Conservation (phyloP, 306 rosid species). For the Fragaria nilgerrensis region DNA sequence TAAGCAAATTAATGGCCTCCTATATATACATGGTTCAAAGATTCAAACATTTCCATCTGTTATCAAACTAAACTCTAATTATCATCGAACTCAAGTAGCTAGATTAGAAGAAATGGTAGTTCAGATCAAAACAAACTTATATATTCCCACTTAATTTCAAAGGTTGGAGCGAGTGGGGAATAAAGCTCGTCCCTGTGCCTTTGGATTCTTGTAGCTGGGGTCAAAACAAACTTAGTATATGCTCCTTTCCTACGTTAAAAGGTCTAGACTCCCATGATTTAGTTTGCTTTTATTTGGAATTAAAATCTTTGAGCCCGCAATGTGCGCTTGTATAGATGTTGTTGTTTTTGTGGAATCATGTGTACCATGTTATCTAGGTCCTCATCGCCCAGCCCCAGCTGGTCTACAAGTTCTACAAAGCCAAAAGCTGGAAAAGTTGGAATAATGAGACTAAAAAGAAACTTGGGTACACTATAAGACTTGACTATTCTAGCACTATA, state of each 20-base stretch:
- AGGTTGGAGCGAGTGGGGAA: constrained; percentile 9
- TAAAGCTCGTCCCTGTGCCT: constrained; percentile 3
- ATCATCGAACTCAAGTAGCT: constrained; percentile 7
- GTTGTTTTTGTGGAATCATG: constrained; percentile 8
- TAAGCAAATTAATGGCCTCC: background rate
- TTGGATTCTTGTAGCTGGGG: background rate
- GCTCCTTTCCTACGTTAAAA: background rate
- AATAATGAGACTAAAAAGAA: constrained; percentile 22
- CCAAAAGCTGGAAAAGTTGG: constrained; percentile 8
- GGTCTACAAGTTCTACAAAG: constrained; percentile 16
- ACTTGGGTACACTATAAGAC: background rate
- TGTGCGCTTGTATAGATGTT: background rate
- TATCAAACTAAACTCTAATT: background rate
- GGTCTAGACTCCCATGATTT: constrained; percentile 7
- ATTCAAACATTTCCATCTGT: background rate
- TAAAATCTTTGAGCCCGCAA: constrained; percentile 10
- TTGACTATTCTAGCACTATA: background rate
- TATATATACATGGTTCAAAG: background rate
- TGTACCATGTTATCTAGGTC: constrained; percentile 4
- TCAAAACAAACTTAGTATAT: constrained; percentile 6
- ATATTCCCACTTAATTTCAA: background rate
- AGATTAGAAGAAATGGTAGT: constrained; percentile 3
- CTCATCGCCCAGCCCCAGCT: background rate
- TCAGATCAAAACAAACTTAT: constrained; percentile 24
- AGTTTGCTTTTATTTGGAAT: background rate